Percentiles rank a stretch among this genome's conserved stretches.
Evolutionary conservation across 768 basidiomycete genomes (phyloP).

Genomic region (Pisolithus orientalis): DNA sequence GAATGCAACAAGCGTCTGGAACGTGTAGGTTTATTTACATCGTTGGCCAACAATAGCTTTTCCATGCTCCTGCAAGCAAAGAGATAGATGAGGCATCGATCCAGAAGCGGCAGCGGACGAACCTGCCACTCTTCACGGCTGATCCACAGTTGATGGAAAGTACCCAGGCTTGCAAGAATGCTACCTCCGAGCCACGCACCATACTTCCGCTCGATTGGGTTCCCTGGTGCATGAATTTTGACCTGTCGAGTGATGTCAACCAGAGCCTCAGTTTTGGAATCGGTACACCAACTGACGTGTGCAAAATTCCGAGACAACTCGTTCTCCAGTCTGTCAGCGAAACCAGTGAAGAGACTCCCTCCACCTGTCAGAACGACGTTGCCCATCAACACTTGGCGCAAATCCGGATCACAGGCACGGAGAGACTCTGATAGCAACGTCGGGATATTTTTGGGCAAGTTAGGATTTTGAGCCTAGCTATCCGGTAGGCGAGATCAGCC

Average conservation of each 20-base stretch:
- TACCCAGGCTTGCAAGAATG: constrained; percentile 90
- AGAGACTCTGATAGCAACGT: constrained; percentile 73
- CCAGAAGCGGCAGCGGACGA: constrained; percentile 17
- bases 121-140: constrained; percentile 92
- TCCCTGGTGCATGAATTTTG: constrained; percentile 90
- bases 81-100: background rate
- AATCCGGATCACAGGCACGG: constrained; percentile 82
- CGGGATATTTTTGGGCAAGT: constrained; percentile 70
- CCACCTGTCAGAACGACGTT: constrained; percentile 98
- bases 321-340: constrained; percentile 72
- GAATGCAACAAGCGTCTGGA: background rate
- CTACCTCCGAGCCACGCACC: constrained; percentile 96
- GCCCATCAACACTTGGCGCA: constrained; percentile 82
- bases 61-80: constrained; percentile 61
- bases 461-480: constrained; percentile 47
- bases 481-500: constrained; percentile 4
- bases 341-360: constrained; percentile 79
- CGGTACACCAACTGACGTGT: constrained; percentile 51
- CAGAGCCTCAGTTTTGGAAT: background rate
- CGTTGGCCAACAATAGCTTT: constrained; percentile 77
- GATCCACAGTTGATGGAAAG: constrained; percentile 97
- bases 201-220: constrained; percentile 83
- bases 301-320: constrained; percentile 74
- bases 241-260: constrained; percentile 43
- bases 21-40: constrained; percentile 53